Evolutionary conservation across 352 stramenopile species (phyloP).

Genomic region (Pythium chondricola): DNA sequence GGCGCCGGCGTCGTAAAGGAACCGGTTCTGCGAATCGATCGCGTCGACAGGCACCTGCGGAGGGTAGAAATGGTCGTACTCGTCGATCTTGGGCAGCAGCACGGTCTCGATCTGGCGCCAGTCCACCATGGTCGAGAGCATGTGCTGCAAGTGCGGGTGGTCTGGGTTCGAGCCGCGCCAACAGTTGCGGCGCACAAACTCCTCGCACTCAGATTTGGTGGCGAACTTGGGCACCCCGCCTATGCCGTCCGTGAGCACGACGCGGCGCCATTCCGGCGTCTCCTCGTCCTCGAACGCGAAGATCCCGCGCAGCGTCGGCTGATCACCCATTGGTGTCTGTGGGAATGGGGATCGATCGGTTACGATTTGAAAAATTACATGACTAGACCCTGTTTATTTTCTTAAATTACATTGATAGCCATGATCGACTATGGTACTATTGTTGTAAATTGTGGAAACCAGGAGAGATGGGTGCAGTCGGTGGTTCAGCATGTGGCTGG

Average conservation of each 20-base stretch:
- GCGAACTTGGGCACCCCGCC: slow-evolving; percentile 83
- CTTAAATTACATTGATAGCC: too few species aligned
- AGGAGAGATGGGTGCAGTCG: neutral
- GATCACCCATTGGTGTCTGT: slow-evolving; percentile 14
- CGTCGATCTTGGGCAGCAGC: slow-evolving; percentile 70
- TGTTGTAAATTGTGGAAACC: too few species aligned
- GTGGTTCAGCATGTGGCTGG: too few species aligned
- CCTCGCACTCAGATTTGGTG: slow-evolving; percentile 83
- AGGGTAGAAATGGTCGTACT: slow-evolving; percentile 68
- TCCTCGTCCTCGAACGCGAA: slow-evolving; percentile 86
- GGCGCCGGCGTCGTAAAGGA: slow-evolving; percentile 43
- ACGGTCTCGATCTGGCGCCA: slow-evolving; percentile 77
- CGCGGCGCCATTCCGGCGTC: slow-evolving; percentile 66
- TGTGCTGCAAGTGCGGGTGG: slow-evolving; percentile 87
- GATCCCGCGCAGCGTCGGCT: slow-evolving; percentile 69
- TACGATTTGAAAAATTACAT: too few species aligned
- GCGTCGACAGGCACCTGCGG: slow-evolving; percentile 18
- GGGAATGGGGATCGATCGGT: too few species aligned
- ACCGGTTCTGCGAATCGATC: slow-evolving; percentile 53
- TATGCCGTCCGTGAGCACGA: slow-evolving; percentile 55
- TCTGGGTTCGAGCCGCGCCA: slow-evolving; percentile 86
- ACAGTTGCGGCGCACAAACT: slow-evolving; percentile 86
- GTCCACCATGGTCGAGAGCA: slow-evolving; percentile 89
- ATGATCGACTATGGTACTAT: too few species aligned
- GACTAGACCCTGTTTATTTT: too few species aligned